Conservation (phyloP, 1,139 yeast genomes). For the Scheffersomyces quercinus region DNA sequence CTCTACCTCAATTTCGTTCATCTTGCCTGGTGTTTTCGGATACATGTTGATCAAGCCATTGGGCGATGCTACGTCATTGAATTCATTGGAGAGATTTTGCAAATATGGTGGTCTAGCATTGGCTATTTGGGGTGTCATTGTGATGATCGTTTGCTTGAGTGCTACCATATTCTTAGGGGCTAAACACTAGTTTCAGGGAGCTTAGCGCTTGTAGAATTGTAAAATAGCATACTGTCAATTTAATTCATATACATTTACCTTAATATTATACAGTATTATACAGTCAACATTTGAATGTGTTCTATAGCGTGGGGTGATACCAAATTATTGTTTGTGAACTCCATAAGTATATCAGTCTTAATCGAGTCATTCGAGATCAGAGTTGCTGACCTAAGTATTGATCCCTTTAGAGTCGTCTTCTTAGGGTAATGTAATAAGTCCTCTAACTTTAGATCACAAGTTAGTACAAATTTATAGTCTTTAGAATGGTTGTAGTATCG, state of each 20-base stretch:
- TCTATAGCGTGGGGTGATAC: neutral
- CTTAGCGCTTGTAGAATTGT: too few relatives aligned
- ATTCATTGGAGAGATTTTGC: constrained; percentile 41
- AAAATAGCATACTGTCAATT: too few relatives aligned
- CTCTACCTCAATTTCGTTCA: constrained; percentile 89
- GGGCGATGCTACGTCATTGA: constrained; percentile 34
- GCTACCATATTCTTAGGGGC: constrained; percentile 72
- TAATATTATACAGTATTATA: neutral
- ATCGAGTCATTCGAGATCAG: neutral
- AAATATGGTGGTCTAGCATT: constrained; percentile 63
- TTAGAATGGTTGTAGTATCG: constrained; percentile 13
- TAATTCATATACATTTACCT: neutral
- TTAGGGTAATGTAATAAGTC: constrained; percentile 8
- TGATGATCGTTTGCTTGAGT: constrained; percentile 74
- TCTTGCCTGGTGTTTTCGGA: constrained; percentile 89
- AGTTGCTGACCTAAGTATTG: neutral
- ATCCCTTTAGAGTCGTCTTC: neutral
- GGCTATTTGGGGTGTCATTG: constrained; percentile 72
- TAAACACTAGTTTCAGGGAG: constrained; percentile 27
- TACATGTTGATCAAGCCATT: constrained; percentile 59
- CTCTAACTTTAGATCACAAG: constrained; percentile 3
- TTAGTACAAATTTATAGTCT: constrained; percentile 12
- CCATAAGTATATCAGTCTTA: neutral
- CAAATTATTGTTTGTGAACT: neutral
- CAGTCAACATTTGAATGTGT: neutral